phyloP scores from a whole-genome alignment of 148 eudicot species.

The Mesembryanthemum crystallinum region DNA sequence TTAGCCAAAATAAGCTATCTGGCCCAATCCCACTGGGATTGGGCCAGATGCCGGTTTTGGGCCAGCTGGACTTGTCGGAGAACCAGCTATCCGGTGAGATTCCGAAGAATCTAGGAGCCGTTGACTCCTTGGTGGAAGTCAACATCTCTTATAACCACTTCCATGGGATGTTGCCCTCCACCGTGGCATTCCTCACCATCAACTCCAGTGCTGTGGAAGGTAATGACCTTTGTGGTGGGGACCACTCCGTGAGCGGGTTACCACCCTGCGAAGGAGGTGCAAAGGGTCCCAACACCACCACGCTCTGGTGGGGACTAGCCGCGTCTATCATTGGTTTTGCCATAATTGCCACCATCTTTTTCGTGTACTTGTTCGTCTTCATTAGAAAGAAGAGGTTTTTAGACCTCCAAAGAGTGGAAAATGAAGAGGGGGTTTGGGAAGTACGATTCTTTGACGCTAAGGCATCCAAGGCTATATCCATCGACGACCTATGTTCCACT shows the following conservation, averaged over 20 bases:
- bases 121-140: slow-evolving; percentile 63
- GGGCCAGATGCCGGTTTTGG: slow-evolving; percentile 65
- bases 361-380: slow-evolving; percentile 16
- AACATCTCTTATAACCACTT: slow-evolving; percentile 72
- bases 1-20: slow-evolving; percentile 57
- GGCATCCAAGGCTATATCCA: slow-evolving; percentile 31
- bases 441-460: slow-evolving; percentile 44
- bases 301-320: slow-evolving; percentile 30
- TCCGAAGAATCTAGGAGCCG: slow-evolving; percentile 50
- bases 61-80: slow-evolving; percentile 70
- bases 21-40: slow-evolving; percentile 58
- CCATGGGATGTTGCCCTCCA: slow-evolving; percentile 58
- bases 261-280: slow-evolving; percentile 43
- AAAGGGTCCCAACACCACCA: slow-evolving; percentile 20
- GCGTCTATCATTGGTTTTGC: background rate
- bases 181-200: slow-evolving; percentile 68
- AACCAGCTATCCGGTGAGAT: slow-evolving; percentile 63
- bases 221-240: slow-evolving; percentile 53
- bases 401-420: slow-evolving; percentile 33
- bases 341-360: slow-evolving; percentile 14
- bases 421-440: slow-evolving; percentile 56
- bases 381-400: slow-evolving; percentile 14
- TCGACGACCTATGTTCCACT: slow-evolving; percentile 36
- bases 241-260: slow-evolving; percentile 27
- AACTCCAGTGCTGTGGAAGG: slow-evolving; percentile 58